Evolutionary conservation across 441 rosid species (phyloP).

Genomic region (Populus hybrid): DNA sequence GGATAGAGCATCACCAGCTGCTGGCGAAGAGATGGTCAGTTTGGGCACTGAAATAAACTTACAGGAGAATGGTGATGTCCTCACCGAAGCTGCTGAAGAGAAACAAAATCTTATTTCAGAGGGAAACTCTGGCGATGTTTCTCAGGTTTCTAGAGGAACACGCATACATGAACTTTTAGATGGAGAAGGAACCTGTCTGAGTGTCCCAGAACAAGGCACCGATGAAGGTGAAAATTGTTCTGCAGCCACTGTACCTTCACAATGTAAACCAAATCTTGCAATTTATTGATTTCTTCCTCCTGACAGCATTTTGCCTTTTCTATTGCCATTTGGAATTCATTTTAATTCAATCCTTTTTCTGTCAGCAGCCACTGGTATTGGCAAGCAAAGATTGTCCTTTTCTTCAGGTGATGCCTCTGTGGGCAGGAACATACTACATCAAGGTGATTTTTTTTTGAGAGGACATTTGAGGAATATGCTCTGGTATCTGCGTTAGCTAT

Average conservation of each 20-base stretch:
- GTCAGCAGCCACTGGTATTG: not conserved
- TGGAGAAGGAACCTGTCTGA: conserved; percentile 10
- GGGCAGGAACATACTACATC: not conserved
- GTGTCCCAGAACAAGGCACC: conserved; percentile 13
- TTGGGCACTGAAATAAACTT: conserved; percentile 6
- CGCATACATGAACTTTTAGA: conserved; percentile 8
- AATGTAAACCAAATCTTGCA: conserved; percentile 6
- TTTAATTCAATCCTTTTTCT: not conserved
- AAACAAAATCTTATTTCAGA: conserved; percentile 6
- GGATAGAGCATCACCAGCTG: conserved; percentile 15
- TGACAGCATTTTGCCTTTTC: not conserved
- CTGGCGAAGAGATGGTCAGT: not conserved
- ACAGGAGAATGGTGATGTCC: not conserved
- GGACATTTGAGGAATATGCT: not conserved
- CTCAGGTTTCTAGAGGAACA: conserved; percentile 1
- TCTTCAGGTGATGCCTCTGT: not conserved
- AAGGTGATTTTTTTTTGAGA: not conserved
- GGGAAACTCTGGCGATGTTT: not conserved
- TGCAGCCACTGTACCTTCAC: conserved; percentile 4
- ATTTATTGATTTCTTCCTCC: not conserved
- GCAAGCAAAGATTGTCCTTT: not conserved
- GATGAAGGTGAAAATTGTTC: conserved; percentile 7
- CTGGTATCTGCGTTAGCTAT: not conserved
- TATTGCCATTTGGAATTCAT: not conserved
- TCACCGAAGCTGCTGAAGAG: conserved; percentile 11